Base-by-base conservation (phyloP, 2,329 filamentous ascomycete genomes). In the Penicillium paneum region DNA sequence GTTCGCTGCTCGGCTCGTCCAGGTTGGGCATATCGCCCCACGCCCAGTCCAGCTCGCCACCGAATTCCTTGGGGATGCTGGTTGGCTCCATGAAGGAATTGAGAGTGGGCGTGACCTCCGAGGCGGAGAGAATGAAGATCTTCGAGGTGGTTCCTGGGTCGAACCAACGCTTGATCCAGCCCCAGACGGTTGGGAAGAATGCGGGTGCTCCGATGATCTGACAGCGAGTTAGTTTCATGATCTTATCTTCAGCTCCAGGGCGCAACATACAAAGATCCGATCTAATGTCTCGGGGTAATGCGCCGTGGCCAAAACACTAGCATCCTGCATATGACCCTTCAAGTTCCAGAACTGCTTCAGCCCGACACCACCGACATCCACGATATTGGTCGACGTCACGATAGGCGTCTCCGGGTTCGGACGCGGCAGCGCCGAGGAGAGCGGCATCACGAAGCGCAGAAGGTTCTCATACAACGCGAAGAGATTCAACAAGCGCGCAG, bases 331-430 rank as follows among this genome's bases (percentile, higher is more conserved):
- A 73, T 97, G 93, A 24, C 77, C 78, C 79, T 95, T 94, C 58
- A 97, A 76, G 74, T 95, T 95, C 93, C 93, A 97, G 72, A 97
- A 97, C 77, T 95, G 91, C 78, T 90, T 91, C 72, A 97, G 74
- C 6, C 90, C 90, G 26, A 97, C 92, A 13, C 87, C 86, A 15
- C 85, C 88, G 60, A 97, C 91, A 71, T 97, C 93, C 54, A 97
- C 91, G 64, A 97, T 96, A 75, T 97, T 97, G 65, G 90, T 96
- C 67, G 88, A 92, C 65, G 94, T 87, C 36, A 91, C 93, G 64
- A 97, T 91, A 7, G 93, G 93, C n/a, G 90, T 91, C 60, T 87
- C 83, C 4, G 87, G 81, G 70, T 89, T 78, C 8, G 86, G 84
- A 65, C 92, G 83, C 65, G 90, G 83, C 58, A 96, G 81, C 65